Evolutionary conservation across 148 eudicot genomes (phyloP), one percentile per base, ranked within the genome.

Genomic region (Silene conica): DNA sequence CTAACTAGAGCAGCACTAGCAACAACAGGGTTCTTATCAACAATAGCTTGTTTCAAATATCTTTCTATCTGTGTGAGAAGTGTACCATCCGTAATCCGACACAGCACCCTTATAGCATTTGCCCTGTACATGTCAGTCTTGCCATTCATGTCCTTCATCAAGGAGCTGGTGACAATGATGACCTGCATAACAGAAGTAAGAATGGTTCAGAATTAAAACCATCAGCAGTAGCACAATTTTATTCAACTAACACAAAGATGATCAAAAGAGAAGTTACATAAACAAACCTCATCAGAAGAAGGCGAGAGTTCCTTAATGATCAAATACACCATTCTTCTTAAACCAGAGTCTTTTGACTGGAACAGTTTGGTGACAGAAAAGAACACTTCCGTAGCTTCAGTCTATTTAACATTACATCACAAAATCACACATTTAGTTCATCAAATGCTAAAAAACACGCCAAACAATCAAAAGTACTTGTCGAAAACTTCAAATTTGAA

Each of bases 91-190:
- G 88, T 92, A 76, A 94, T 94, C 55, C 89, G 88, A 54, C 98
- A 91, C 45, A 94, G 93, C 72, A 94, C 97, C 63, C 98, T 97
- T 64, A 94, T 91, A 60, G 97, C 93, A 90, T 94, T 91, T 72
- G 98, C 98, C 63, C 97, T 84, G 75, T 94, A 94, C 96, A 94
- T 90, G 78, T 91, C 98, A 70, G 96, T 94, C 82, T 88, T 90
- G 87, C 98, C 90, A 82, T 89, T 94, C 98, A 94, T 94, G 83
- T 94, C 98, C 86, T 94, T 94, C 97, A 94, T 91, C 21, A 94
- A 85, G 25, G 96, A 94, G 83, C 97, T 92, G 11, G 97, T 94
- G 71, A 94, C 98, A 78, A 89, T 91, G 67, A 89, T 92, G 81
- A 94, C 97, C 98, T 94, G 23, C 23, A 48, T 48, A 22, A 76